Base-by-base conservation (phyloP, 768 basidiomycete species). In the Calocybe indica region DNA sequence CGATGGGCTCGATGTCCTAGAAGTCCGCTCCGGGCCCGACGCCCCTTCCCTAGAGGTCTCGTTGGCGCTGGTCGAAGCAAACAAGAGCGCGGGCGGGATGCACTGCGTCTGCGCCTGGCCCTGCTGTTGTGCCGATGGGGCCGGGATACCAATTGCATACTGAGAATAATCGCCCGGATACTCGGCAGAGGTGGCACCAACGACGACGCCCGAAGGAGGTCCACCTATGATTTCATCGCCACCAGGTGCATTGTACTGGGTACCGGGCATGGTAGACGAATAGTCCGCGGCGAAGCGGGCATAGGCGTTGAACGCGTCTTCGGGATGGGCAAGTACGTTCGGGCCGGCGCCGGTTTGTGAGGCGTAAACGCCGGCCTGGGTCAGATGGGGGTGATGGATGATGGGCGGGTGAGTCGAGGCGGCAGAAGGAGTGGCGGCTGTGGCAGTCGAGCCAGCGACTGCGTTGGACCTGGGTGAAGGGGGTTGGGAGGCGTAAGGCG, bases 281-380 rank as follows among this genome's bases (percentile, higher is more conserved):
- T 82, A 87, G 50, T 86, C 83, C 3, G 67, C 64, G 0, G 72
- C 65, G 30, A 85, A 87, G 37, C 80, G 78, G 10, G 83, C 80
- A 53, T 85, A 87, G 1, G 78, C 61, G 58, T 83, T 85, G 68
- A 87, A 86, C 1, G 79, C 79, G 1, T 84, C 81, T 52, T 76
- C 70, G 10, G 69, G 67, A 43, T 65, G 34, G 59, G 69, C 30
- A 64, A 71, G 42, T 43, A 44, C 37, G 43, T 33, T 47, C n/a
- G 36, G 42, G 2, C 46, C 13, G 11, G 43, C 40, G 22, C 22
- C 22, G 22, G 22, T 22, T 22, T 22, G 22, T 22, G 22, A 22
- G 22, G 22, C 22, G 22, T 22, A 22, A 22, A 22, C 22, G 22
- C 22, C 22, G 22, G 22, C 22, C 22, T 22, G 22, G 22, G 22